These are phyloP conservation scores for Lentinus tigrinus DNA, from an alignment of 768 basidiomycete genomes.

Conservation along the genomic window DNA sequence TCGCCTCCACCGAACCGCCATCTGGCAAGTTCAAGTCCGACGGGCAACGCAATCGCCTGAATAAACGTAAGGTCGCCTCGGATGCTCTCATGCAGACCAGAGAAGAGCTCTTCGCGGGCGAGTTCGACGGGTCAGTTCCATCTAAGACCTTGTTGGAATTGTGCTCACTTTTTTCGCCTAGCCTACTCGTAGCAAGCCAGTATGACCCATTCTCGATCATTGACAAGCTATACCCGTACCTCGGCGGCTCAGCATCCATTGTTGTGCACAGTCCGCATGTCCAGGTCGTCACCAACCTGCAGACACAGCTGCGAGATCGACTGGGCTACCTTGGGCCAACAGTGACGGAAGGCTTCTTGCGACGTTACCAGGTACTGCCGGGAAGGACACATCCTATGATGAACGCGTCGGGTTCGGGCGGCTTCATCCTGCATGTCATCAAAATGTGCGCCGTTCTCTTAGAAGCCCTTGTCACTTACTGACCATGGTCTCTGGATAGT, in stretches of 20 bases:
- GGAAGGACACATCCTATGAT: conserved; percentile 95
- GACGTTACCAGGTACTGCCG: conserved; percentile 91
- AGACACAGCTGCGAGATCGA: conserved; percentile 63
- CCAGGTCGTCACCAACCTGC: conserved; percentile 76
- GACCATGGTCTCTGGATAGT: conserved; percentile 29
- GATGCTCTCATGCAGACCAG: conserved; percentile 62
- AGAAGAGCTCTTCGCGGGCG: conserved; percentile 81
- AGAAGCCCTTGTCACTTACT: not conserved
- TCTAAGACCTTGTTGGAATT: not conserved
- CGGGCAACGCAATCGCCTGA: conserved; percentile 65
- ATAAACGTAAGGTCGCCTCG: conserved; percentile 74
- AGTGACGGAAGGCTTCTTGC: conserved; percentile 83
- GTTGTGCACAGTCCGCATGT: conserved; percentile 83
- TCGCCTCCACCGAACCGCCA: conserved; percentile 58
- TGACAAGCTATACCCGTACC: conserved; percentile 67
- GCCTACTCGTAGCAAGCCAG: conserved; percentile 77
- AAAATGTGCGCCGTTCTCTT: conserved; percentile 67
- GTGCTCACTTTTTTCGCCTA: conserved; percentile 28
- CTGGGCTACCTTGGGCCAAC: conserved; percentile 74
- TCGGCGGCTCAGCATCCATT: conserved; percentile 83
- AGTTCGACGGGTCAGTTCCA: conserved; percentile 77
- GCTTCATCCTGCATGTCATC: conserved; percentile 81
- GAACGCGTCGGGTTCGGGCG: conserved; percentile 86
- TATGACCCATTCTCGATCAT: conserved; percentile 85
- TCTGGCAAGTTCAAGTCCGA: conserved; percentile 65